Evolutionary conservation across 2,329 filamentous ascomycete species (phyloP), one percentile per base, ranked within the genome.

Genomic region (Knufia petricola): DNA sequence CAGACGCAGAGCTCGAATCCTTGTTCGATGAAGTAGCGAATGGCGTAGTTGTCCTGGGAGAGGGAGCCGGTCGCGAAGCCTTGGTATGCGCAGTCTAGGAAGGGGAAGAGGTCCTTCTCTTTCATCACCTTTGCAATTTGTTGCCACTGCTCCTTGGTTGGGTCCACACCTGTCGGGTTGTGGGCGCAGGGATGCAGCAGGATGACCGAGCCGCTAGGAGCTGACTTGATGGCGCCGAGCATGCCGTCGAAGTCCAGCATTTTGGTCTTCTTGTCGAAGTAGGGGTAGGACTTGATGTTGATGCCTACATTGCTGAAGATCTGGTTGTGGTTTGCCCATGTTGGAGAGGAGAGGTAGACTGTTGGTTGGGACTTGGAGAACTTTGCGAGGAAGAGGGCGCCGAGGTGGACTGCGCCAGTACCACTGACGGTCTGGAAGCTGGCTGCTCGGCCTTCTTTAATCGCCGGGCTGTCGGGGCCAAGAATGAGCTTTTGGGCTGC

Each of bases 251-350:
- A 89, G 69, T 96, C 88, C 46, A 98, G 82, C 43, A 87, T 89
- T 66, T 87, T 89, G 57, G 89, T 95, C 64, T 85, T 66, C 65
- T 87, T 81, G 66, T 82, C 83, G 73, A 95, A 98, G 76, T 98
- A 98, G 43, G 90, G 92, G 72, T 98, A 98, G 57, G 79, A 79
- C 58, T 82, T 82, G 60, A 87, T 79, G 28, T 79, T 72, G 24
- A 96, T 74, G 59, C 78, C 76, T 63, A 95, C 88, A 64, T 96
- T 96, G 69, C 75, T 79, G 74, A 98, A 95, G 75, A 98, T 95
- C 69, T 96, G 92, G 73, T 94, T 83, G 80, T 98, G 92, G 74
- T 98, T 98, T 59, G 85, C 88, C 92, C 92, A 98, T 53, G 92
- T 98, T 46, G 92, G 92, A 67, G 85, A 85, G 62, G 88, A 95